Evolutionary conservation across 2,329 filamentous ascomycete genomes (phyloP).

Genomic region (Parastagonospora nodorum): DNA sequence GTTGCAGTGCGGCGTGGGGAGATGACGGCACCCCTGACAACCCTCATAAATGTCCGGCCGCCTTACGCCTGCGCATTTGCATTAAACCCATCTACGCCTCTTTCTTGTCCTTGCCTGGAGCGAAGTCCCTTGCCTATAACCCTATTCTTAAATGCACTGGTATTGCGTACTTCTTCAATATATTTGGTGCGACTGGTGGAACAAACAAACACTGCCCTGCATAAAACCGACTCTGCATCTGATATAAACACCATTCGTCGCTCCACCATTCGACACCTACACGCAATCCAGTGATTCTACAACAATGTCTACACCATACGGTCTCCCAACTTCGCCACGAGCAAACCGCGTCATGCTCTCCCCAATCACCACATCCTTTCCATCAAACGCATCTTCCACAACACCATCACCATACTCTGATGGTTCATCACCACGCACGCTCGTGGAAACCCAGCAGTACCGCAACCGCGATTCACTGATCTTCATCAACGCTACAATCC

Average conservation of each 20-base stretch:
- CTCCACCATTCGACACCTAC: conserved; percentile 1
- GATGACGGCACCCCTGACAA: conserved; percentile 22
- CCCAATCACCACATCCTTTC: conserved; percentile 29
- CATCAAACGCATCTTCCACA: neutral
- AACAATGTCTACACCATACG: conserved; percentile 27
- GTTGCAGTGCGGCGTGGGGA: conserved; percentile 19
- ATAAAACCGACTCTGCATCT: neutral
- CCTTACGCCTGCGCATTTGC: conserved; percentile 23
- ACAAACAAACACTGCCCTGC: conserved; percentile 4
- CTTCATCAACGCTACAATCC: conserved; percentile 43
- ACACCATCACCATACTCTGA: conserved; percentile 21
- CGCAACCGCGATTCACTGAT: conserved; percentile 32
- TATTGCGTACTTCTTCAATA: conserved; percentile 6
- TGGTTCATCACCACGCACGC: conserved; percentile 9
- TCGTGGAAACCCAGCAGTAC: conserved; percentile 19
- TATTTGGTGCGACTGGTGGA: conserved; percentile 6
- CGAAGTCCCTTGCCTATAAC: conserved; percentile 16
- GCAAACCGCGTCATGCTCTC: conserved; percentile 24
- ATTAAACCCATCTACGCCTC: conserved; percentile 23
- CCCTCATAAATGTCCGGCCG: conserved; percentile 23
- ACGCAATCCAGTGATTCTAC: conserved; percentile 7
- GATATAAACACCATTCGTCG: conserved; percentile 11
- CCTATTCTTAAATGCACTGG: conserved; percentile 18
- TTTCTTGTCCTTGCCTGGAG: conserved; percentile 15
- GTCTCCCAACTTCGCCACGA: conserved; percentile 32